Conservation (phyloP, 2,329 filamentous ascomycete genomes). For the Apiospora malaysiana region DNA sequence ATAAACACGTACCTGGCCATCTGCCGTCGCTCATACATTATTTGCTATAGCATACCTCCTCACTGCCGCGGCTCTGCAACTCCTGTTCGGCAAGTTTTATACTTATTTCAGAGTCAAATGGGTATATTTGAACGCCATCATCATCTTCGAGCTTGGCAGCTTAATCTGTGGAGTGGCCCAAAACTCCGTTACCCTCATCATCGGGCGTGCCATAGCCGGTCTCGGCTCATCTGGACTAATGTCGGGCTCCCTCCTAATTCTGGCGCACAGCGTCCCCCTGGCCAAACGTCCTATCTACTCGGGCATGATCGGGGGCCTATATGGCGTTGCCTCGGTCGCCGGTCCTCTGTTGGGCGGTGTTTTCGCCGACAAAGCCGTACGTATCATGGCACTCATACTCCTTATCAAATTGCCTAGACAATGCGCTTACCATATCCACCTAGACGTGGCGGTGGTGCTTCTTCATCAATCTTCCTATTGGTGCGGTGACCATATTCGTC, state of each 20-base stretch:
- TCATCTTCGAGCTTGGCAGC: conserved; percentile 46
- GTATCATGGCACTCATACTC: conserved; percentile 15
- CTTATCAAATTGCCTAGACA: background rate
- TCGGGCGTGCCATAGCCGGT: conserved; percentile 44
- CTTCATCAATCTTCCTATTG: conserved; percentile 41
- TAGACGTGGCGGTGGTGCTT: conserved; percentile 42
- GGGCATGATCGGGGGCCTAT: conserved; percentile 39
- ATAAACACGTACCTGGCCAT: background rate
- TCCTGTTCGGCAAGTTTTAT: conserved; percentile 46
- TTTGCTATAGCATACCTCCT: conserved; percentile 43
- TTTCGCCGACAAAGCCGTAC: conserved; percentile 40
- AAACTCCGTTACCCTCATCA: conserved; percentile 39
- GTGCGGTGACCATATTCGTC: conserved; percentile 34
- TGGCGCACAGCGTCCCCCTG: conserved; percentile 8
- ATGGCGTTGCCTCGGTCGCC: conserved; percentile 47
- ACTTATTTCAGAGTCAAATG: conserved; percentile 47
- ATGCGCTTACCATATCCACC: background rate
- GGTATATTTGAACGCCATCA: conserved; percentile 39
- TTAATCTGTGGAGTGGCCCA: conserved; percentile 43
- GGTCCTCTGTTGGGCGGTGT: conserved; percentile 40
- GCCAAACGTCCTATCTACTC: conserved; percentile 32
- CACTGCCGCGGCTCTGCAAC: conserved; percentile 44
- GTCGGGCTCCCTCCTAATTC: conserved; percentile 19
- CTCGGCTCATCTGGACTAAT: conserved; percentile 42
- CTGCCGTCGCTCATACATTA: background rate